phyloP scores from a whole-genome alignment of 331 rosid species.

The Arachis monticola region DNA sequence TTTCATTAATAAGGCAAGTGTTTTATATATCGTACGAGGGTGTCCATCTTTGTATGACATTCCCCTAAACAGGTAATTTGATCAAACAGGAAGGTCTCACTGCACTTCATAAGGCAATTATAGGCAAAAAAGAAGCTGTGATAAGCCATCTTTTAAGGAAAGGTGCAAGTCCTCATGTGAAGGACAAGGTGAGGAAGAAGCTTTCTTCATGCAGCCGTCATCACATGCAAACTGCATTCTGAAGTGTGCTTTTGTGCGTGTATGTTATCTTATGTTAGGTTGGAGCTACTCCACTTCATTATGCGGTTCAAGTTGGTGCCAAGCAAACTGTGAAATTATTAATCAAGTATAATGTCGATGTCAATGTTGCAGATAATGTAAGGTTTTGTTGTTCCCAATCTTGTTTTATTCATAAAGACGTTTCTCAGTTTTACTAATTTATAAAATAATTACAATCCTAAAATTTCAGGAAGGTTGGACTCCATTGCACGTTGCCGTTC shows the following conservation, averaged over 20 bases:
- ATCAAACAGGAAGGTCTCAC: constrained; percentile 77
- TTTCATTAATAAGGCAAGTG: constrained; percentile 56
- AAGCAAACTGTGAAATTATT: constrained; percentile 83
- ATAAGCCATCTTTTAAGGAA: constrained; percentile 86
- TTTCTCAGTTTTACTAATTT: constrained; percentile 5
- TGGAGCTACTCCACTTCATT: constrained; percentile 97
- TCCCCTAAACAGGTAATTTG: constrained; percentile 41
- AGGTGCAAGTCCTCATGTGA: constrained; percentile 88
- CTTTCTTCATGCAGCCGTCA: constrained; percentile 9
- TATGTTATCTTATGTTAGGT: constrained; percentile 55
- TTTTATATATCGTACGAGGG: constrained; percentile 1
- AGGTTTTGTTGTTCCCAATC: constrained; percentile 30
- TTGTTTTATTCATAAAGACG: constrained; percentile 4
- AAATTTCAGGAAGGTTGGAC: constrained; percentile 91
- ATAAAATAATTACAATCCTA: neutral
- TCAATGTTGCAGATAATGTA: constrained; percentile 81
- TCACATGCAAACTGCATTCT: constrained; percentile 16
- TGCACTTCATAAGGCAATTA: constrained; percentile 85
- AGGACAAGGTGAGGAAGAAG: constrained; percentile 65
- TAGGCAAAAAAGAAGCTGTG: constrained; percentile 84
- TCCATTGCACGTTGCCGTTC: constrained; percentile 87
- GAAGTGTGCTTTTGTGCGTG: constrained; percentile 30
- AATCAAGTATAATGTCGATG: constrained; percentile 75
- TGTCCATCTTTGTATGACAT: constrained; percentile 24
- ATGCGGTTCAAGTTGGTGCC: constrained; percentile 93